Evolutionary conservation across 2,329 filamentous ascomycete genomes (phyloP).

Genomic region (Alternaria sp.): DNA sequence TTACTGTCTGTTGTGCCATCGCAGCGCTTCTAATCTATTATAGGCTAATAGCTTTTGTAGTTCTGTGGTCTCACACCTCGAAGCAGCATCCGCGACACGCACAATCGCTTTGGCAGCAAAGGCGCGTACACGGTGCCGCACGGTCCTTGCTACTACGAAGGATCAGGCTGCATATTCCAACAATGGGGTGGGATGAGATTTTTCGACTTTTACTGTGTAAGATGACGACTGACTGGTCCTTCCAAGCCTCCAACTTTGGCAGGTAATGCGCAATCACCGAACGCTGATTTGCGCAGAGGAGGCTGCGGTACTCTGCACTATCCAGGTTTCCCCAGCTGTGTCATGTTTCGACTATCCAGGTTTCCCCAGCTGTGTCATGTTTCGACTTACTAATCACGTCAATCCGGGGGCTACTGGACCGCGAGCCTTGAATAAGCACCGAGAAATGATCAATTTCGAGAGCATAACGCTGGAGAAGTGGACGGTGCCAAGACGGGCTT

Average conservation of each 20-base stretch:
- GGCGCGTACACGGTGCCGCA: not conserved
- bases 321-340: not conserved
- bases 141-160: not conserved
- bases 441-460: conserved; percentile 2
- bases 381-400: too few relatives aligned
- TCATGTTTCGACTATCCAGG: not conserved
- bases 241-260: not conserved
- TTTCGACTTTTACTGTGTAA: not conserved
- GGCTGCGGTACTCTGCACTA: not conserved
- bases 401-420: conserved; percentile 5
- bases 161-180: not conserved
- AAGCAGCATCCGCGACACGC: not conserved
- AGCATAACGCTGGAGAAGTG: not conserved
- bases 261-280: not conserved
- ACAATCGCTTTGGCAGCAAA: not conserved
- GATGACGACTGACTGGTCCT: not conserved
- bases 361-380: not conserved
- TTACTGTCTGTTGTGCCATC: not conserved
- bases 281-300: not conserved
- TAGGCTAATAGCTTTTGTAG: not conserved
- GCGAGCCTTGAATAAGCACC: conserved; percentile 2
- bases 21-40: not conserved
- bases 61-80: not conserved
- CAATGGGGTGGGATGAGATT: not conserved
- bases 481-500: not conserved